Base-by-base conservation (phyloP, 371 early-diverging fungal species). In the Actinomortierella ambigua region DNA sequence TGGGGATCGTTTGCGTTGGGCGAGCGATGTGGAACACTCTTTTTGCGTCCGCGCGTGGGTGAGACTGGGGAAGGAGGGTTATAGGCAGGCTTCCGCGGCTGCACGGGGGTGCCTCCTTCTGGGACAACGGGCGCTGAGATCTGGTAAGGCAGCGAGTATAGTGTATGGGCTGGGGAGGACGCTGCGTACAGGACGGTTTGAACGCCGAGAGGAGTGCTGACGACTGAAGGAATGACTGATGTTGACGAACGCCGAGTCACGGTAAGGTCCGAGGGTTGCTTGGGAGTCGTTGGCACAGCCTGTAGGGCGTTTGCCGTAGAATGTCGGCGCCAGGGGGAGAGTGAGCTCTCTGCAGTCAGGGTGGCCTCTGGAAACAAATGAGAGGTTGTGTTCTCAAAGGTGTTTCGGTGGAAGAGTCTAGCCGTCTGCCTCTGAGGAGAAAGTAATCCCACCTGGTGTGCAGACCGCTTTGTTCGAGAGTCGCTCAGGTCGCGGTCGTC, bases 361-460 rank as follows among this genome's bases (percentile, higher is more conserved):
- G 48, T 2, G 48, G 22, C 14, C 20, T 2, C 42, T n/a, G 62
- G 44, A 23, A 59, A 59, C 24, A 69, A 23, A 27, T 69, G 69
- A 1, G 69, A 69, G 57, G 64, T 63, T n/a, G 69, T 69, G 42
- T 69, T 64, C 26, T 63, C 61, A 29, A 69, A 63, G 13, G 52
- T 34, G n/a, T 56, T 57, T 2, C 53, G 53, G 41, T 69, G 69
- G 20, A 60, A 69, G 9, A 60, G 53, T 1, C 60, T 61, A 14
- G 60, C 50, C 8, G 51, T 23, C 26, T 63, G 64, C 18, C 57
- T 59, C 27, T 62, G 42, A 53, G 28, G 11, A 55, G 57, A 39
- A 63, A 57, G 23, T 27, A 29, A 15, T 42, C 55, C 22, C 29
- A 18, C 7, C 29, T 34, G 22, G 15, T 44, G 5, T 22, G 39